phyloP scores from a whole-genome alignment of 2,329 filamentous ascomycete genomes.

The Curvularia eragrostidis region DNA sequence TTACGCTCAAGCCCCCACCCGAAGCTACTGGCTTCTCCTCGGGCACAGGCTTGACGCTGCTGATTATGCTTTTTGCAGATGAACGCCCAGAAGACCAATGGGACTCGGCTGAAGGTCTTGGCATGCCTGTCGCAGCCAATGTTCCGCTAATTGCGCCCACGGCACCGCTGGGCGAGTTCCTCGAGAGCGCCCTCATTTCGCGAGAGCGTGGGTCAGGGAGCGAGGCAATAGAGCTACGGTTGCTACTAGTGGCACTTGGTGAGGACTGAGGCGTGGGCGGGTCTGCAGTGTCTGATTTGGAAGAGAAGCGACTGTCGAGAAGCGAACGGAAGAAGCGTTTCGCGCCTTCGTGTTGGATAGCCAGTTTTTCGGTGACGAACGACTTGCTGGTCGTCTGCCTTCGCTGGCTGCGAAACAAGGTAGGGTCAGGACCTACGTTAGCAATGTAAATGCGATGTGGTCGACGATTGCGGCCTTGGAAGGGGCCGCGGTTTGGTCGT shows the following conservation, averaged over 20 bases:
- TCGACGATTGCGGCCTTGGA: slow-evolving; percentile 59
- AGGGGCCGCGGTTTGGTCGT: slow-evolving; percentile 46
- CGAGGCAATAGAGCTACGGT: slow-evolving; percentile 35
- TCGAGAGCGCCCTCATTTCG: slow-evolving; percentile 50
- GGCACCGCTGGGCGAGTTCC: slow-evolving; percentile 49
- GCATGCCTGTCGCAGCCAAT: slow-evolving; percentile 47
- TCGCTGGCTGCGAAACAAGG: slow-evolving; percentile 32
- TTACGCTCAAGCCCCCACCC: slow-evolving; percentile 76
- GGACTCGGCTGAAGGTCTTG: slow-evolving; percentile 52
- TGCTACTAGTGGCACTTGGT: slow-evolving; percentile 32
- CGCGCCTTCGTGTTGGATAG: slow-evolving; percentile 57
- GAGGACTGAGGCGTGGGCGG: slow-evolving; percentile 36
- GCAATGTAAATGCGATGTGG: slow-evolving; percentile 65
- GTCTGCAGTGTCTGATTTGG: slow-evolving; percentile 31
- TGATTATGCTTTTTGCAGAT: slow-evolving; percentile 45
- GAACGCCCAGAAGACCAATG: slow-evolving; percentile 48
- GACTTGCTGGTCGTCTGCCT: slow-evolving; percentile 45
- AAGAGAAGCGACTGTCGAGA: slow-evolving; percentile 48
- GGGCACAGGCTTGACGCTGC: slow-evolving; percentile 43
- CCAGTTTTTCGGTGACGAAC: slow-evolving; percentile 56
- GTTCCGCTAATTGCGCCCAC: slow-evolving; percentile 32
- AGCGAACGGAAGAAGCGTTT: slow-evolving; percentile 59
- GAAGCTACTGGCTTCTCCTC: slow-evolving; percentile 76
- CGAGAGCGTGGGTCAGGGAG: slow-evolving; percentile 39
- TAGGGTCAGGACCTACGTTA: slow-evolving; percentile 56